Evolutionary conservation across 1,284 basidiomycete genomes (phyloP).

Genomic region (Naganishia cerealis): DNA sequence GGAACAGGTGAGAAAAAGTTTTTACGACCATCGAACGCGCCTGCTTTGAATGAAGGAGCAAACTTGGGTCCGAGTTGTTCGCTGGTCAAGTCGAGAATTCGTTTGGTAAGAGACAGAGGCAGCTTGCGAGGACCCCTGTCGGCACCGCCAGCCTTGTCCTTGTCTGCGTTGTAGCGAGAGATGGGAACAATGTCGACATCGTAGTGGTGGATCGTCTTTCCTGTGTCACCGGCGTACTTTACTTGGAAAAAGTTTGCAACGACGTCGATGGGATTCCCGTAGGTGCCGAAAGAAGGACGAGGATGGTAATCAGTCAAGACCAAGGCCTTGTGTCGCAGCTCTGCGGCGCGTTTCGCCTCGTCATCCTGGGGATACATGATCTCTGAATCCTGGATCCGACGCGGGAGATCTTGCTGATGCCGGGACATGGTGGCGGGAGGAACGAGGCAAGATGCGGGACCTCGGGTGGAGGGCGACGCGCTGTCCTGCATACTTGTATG

Average conservation of each 20-base stretch:
- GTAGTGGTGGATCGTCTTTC: constrained; percentile 45
- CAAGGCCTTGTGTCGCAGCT: constrained; percentile 29
- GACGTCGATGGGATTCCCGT: constrained; percentile 44
- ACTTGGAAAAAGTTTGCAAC: constrained; percentile 48
- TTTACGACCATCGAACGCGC: constrained; percentile 38
- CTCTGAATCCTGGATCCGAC: constrained; percentile 27
- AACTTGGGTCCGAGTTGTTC: background rate
- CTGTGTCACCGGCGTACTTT: constrained; percentile 41
- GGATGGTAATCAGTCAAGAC: constrained; percentile 32
- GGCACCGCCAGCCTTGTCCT: constrained; percentile 33
- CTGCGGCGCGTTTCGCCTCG: constrained; percentile 10
- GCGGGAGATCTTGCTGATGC: background rate
- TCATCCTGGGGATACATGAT: constrained; percentile 29
- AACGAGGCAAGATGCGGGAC: background rate
- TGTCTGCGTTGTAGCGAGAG: constrained; percentile 46
- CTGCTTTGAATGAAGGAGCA: constrained; percentile 1
- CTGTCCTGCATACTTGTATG: no score
- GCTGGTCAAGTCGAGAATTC: background rate
- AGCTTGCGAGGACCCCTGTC: constrained; percentile 10
- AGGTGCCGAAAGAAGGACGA: constrained; percentile 41
- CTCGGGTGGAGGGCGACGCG: background rate
- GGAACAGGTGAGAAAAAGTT: constrained; percentile 47
- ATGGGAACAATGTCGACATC: constrained; percentile 51
- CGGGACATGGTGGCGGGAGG: constrained; percentile 1
- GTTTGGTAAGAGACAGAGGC: background rate